A percentile compares a stretch with the other conserved stretches of the same genome.
Evolutionary conservation across 2,329 filamentous ascomycete species (phyloP).

Genomic region (Exophiala calicioides): DNA sequence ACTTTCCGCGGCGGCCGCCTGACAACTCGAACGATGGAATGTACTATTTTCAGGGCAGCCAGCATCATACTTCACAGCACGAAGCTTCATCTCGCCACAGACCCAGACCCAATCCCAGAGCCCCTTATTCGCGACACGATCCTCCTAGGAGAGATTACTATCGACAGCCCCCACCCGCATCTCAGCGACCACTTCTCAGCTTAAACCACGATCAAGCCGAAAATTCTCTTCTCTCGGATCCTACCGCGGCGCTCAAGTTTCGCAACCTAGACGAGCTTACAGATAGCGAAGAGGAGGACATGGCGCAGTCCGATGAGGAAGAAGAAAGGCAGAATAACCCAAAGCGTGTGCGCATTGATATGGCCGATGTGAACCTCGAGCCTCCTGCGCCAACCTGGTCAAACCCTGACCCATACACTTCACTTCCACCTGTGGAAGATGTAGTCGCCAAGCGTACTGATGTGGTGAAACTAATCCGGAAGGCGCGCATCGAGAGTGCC

Average conservation of each 20-base stretch:
- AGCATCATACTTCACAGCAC: too few species aligned
- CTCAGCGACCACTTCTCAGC: conserved; percentile 23
- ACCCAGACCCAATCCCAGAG: conserved; percentile 9
- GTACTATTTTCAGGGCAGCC: conserved; percentile 24
- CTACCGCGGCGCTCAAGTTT: conserved; percentile 25
- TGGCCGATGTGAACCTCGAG: conserved; percentile 23
- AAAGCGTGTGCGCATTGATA: conserved; percentile 40
- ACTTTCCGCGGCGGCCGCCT: conserved; percentile 10
- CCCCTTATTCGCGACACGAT: conserved; percentile 3
- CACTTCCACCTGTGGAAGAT: conserved; percentile 76
- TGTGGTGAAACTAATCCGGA: conserved; percentile 87
- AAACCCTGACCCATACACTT: conserved; percentile 92
- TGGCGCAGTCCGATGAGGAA: conserved; percentile 45
- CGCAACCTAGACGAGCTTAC: conserved; percentile 41
- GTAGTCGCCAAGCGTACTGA: conserved; percentile 74
- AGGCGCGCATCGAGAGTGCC: conserved; percentile 71
- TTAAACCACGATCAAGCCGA: conserved; percentile 16
- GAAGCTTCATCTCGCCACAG: neutral
- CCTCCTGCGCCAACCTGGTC: conserved; percentile 74
- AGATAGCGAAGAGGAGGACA: conserved; percentile 49
- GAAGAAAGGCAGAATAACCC: conserved; percentile 31
- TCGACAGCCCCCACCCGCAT: conserved; percentile 10
- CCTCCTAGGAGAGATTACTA: conserved; percentile 6
- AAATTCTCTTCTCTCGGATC: conserved; percentile 13
- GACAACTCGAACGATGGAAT: conserved; percentile 9